These are phyloP conservation scores for Pseudogymnoascus sp. DNA, from an alignment of 2,329 filamentous ascomycete genomes.

Conservation along the genomic window DNA sequence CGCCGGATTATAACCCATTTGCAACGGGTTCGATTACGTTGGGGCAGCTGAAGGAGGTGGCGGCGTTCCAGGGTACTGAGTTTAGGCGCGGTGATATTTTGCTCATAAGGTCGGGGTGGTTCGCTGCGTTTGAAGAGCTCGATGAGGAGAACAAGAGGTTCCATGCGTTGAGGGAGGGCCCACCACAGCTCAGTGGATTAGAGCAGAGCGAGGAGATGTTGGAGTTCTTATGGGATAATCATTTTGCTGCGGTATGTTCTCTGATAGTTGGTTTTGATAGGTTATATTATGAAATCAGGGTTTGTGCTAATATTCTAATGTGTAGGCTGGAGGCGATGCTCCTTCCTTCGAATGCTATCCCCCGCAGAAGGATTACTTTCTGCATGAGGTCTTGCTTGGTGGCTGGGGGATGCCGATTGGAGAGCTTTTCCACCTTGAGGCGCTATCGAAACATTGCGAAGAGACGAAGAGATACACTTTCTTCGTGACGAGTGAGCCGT, in stretches of 20 bases:
- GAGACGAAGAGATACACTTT: constrained; percentile 38
- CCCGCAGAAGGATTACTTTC: constrained; percentile 12
- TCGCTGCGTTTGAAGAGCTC: not conserved
- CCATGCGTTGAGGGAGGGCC: constrained; percentile 18
- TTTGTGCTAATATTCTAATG: constrained; percentile 29
- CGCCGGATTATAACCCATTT: constrained; percentile 33
- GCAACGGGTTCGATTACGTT: constrained; percentile 29
- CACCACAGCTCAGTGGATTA: constrained; percentile 29
- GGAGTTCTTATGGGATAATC: constrained; percentile 30
- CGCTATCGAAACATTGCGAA: constrained; percentile 26
- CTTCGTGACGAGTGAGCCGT: constrained; percentile 39
- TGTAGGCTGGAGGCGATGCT: constrained; percentile 26
- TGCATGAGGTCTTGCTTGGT: constrained; percentile 40
- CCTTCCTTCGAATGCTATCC: constrained; percentile 32
- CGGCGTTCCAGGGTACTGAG: constrained; percentile 37
- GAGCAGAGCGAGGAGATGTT: constrained; percentile 26
- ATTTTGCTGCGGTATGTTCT: constrained; percentile 25
- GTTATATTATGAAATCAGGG: constrained; percentile 35
- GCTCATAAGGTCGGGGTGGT: constrained; percentile 38
- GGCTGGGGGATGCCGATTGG: constrained; percentile 38
- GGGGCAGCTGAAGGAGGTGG: constrained; percentile 35
- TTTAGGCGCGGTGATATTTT: constrained; percentile 44
- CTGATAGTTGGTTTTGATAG: constrained; percentile 28
- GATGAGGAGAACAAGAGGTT: constrained; percentile 29
- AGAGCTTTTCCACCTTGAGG: constrained; percentile 31